phyloP scores from a whole-genome alignment of 176 grass and related monocot genomes.

The Aegilops speltoides region DNA sequence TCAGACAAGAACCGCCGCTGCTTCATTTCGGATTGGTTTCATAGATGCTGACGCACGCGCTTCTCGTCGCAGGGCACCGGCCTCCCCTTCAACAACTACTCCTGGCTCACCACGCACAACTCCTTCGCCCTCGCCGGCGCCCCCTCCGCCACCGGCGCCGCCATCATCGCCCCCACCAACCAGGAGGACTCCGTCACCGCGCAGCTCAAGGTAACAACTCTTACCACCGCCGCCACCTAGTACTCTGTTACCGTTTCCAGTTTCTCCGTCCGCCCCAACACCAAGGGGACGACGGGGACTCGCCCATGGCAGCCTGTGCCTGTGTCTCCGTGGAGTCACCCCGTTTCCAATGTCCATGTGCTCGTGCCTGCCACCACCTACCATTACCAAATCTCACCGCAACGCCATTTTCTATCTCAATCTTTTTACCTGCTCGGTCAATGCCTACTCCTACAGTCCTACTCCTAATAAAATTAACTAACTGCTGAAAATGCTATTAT shows the following conservation, averaged over 20 bases:
- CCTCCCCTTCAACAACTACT: slow-evolving; percentile 82
- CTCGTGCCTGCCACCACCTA: neutral
- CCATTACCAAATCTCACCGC: neutral
- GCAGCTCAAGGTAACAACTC: slow-evolving; percentile 52
- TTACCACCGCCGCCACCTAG: neutral
- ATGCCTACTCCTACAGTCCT: neutral
- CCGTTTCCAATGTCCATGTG: neutral
- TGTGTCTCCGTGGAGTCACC: neutral
- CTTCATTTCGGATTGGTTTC: neutral
- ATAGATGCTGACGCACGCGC: neutral
- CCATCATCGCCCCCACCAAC: slow-evolving; percentile 48
- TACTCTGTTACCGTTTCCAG: neutral
- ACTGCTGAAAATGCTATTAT: neutral
- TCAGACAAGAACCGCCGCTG: too few species aligned
- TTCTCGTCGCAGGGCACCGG: slow-evolving; percentile 40
- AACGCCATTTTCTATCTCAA: neutral
- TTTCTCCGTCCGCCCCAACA: neutral
- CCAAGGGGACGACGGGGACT: too few species aligned
- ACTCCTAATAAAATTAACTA: neutral
- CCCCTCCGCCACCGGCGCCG: slow-evolving; percentile 40
- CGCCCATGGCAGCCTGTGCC: neutral
- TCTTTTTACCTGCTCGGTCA: neutral
- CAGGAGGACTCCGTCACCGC: slow-evolving; percentile 84
- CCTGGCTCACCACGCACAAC: slow-evolving; percentile 97
- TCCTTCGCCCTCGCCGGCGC: slow-evolving; percentile 63